A percentile compares a stretch with the other conserved stretches of the same genome.
These are phyloP conservation scores for Colletotrichum tabaci DNA, from an alignment of 2,329 filamentous ascomycete species.

Conservation along the genomic window DNA sequence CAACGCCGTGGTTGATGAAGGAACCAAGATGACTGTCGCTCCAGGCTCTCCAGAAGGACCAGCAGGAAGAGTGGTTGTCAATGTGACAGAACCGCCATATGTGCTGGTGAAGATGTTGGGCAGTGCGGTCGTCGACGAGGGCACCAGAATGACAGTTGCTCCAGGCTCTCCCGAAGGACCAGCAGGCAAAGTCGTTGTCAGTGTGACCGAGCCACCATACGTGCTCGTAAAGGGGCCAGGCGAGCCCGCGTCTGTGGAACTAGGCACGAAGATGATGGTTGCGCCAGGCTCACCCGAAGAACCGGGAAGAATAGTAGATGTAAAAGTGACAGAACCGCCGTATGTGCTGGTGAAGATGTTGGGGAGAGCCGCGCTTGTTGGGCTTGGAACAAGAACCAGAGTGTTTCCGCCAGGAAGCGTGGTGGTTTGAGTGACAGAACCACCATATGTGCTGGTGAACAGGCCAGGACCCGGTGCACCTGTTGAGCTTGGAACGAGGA, in stretches of 20 bases:
- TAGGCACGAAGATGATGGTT: neutral
- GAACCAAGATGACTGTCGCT: neutral
- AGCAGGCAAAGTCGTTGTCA: neutral
- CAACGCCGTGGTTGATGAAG: neutral
- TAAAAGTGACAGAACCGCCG: slow-evolving; percentile 10
- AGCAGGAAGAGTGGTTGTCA: neutral
- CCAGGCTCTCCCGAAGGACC: slow-evolving; percentile 7
- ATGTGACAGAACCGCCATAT: slow-evolving; percentile 9
- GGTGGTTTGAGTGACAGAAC: neutral
- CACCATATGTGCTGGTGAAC: neutral
- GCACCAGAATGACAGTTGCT: neutral
- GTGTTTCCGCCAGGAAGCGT: neutral
- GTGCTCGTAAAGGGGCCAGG: slow-evolving; percentile 6
- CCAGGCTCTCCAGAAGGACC: neutral
- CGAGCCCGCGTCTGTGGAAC: neutral
- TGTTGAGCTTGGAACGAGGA: neutral
- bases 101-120: slow-evolving; percentile 13
- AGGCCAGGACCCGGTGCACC: neutral
- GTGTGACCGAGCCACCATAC: slow-evolving; percentile 5
- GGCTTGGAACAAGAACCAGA: slow-evolving; percentile 5
- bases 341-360: slow-evolving; percentile 11
- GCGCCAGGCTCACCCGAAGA: neutral
- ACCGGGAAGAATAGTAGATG: neutral
- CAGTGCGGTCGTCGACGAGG: neutral
- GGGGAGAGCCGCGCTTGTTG: neutral